Conservation (phyloP, 768 basidiomycete genomes). For the Boletus insuetus region DNA sequence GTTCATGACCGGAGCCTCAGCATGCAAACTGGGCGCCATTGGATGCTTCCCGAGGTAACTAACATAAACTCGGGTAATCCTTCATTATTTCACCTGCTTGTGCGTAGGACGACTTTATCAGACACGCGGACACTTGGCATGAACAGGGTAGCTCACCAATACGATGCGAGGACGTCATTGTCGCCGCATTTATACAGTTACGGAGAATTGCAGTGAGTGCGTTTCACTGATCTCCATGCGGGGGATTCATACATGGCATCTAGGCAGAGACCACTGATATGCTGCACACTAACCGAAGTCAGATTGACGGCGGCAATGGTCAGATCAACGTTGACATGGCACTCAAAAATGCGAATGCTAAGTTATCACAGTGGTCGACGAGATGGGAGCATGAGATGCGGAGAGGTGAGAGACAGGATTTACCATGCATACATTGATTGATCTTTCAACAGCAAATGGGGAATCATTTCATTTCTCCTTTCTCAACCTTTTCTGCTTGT, state of each 20-base stretch:
- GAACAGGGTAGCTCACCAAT: slow-evolving; percentile 47
- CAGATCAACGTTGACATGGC: slow-evolving; percentile 76
- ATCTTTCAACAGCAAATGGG: slow-evolving; percentile 52
- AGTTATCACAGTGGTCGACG: slow-evolving; percentile 69
- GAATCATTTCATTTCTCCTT: slow-evolving; percentile 75
- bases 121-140: slow-evolving; percentile 71
- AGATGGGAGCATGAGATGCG: slow-evolving; percentile 74
- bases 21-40: slow-evolving; percentile 81
- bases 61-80: neutral
- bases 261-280: slow-evolving; percentile 81
- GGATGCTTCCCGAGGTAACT: slow-evolving; percentile 79
- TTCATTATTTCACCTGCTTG: slow-evolving; percentile 12
- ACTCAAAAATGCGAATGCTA: slow-evolving; percentile 67
- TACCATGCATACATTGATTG: neutral
- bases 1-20: slow-evolving; percentile 84
- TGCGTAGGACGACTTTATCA: slow-evolving; percentile 63
- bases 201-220: slow-evolving; percentile 73
- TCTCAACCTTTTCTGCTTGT: slow-evolving; percentile 70
- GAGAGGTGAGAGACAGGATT: slow-evolving; percentile 44
- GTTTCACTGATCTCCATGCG: neutral
- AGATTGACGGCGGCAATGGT: slow-evolving; percentile 40
- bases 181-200: slow-evolving; percentile 73
- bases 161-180: slow-evolving; percentile 79
- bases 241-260: slow-evolving; percentile 1
- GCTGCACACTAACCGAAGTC: slow-evolving; percentile 54